Evolutionary conservation across 2,329 filamentous ascomycete species (phyloP), one percentile per base, ranked within the genome.

Genomic region (Pochonia chlamydosporia): DNA sequence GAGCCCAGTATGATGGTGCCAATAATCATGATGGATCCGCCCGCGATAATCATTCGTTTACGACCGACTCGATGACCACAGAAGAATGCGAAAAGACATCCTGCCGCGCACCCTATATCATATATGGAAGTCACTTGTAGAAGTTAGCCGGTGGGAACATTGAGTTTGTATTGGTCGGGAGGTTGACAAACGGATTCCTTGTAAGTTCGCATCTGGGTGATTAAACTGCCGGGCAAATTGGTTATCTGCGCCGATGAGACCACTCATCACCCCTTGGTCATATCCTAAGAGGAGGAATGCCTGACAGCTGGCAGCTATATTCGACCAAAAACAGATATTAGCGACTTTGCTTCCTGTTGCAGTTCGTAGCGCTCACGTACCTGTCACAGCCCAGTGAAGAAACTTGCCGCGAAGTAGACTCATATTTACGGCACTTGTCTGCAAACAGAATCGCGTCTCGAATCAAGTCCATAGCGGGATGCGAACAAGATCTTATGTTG

Each of bases 21-120:
- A 20, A 73, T 52, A 6, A 73, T 56, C 68, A 74, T 72, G 35
- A 71, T 66, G 3, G 59, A 48, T 0, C 65, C 67, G 6, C 69
- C 70, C 0, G 64, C 51, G 36, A 73, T 62, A 18, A 73, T 68
- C 56, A 68, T 68, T 4, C 56, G 62, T 52, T 63, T 66, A 21
- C 71, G 61, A 43, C 73, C 72, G 16, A 74, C 50, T 16, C 61
- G 53, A 49, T 75, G 63, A 44, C 71, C 61, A 44, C 71, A 52
- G 48, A 68, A 60, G 30, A 60, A 61, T 14, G 54, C 58, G 6
- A 59, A 44, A 8, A 66, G 52, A 46, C 57, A 63, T 11, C 64
- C 63, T 10, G 54, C 28, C 2, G 56, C 61, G 47, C 58, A 63
- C 24, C 64, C 62, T 33, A 67, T 66, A 49, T 66, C 60, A 51